These are phyloP conservation scores for Arabis hirsuta DNA, from an alignment of 345 rosid species.

Conservation along the genomic window DNA sequence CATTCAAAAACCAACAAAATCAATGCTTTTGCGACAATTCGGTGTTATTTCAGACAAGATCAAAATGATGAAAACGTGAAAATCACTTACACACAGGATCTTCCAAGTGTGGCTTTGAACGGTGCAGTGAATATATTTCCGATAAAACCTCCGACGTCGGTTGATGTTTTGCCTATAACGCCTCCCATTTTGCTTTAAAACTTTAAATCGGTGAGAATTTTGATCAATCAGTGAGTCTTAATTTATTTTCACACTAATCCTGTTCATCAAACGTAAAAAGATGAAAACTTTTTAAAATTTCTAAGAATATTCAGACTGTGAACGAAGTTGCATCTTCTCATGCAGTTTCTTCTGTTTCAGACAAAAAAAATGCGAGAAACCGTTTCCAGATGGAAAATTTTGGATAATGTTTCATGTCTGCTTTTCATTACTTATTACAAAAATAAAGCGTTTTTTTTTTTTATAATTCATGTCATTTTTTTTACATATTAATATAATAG, in stretches of 20 bases:
- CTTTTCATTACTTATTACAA: background rate
- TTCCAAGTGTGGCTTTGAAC: slow-evolving; percentile 59
- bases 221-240: slow-evolving; percentile 17
- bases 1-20: background rate
- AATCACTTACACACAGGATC: slow-evolving; percentile 55
- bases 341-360: slow-evolving; percentile 11
- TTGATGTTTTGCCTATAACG: slow-evolving; percentile 56
- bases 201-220: background rate
- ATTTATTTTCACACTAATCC: background rate
- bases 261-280: slow-evolving; percentile 19
- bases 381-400: slow-evolving; percentile 1
- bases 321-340: slow-evolving; percentile 13
- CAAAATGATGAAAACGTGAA: background rate
- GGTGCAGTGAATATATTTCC: slow-evolving; percentile 66
- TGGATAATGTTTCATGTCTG: background rate
- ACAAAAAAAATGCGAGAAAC: background rate
- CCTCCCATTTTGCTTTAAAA: slow-evolving; percentile 50
- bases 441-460: too few relatives aligned
- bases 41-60: slow-evolving; percentile 22
- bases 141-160: slow-evolving; percentile 54
- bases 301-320: slow-evolving; percentile 4
- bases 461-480: background rate
- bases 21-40: background rate
- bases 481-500: too few relatives aligned
- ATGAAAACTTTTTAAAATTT: background rate